Evolutionary conservation across 2,329 filamentous ascomycete species (phyloP).

Genomic region (Orbilia javanica): DNA sequence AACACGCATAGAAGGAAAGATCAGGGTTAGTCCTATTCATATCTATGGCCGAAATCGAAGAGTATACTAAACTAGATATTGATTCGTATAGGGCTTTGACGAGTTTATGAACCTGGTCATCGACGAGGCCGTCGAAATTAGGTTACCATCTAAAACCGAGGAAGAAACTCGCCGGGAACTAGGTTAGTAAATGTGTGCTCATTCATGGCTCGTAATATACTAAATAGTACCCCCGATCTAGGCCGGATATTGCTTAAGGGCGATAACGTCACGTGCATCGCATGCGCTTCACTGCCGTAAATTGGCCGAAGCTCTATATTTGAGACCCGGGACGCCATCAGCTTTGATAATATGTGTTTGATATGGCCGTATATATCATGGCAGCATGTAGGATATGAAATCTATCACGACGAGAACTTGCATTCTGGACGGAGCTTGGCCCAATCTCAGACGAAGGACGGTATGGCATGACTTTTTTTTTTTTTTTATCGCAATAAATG

Average conservation of each 20-base stretch:
- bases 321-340: background rate
- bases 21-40: slow-evolving; percentile 77
- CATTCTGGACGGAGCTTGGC: background rate
- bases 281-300: slow-evolving; percentile 55
- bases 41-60: background rate
- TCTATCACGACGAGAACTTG: slow-evolving; percentile 11
- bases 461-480: background rate
- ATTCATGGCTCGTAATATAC: background rate
- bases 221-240: slow-evolving; percentile 61
- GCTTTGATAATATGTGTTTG: background rate
- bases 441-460: background rate
- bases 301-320: background rate
- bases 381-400: slow-evolving; percentile 43
- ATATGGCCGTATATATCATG: slow-evolving; percentile 4
- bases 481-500: slow-evolving; percentile 6
- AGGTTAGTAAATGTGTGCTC: slow-evolving; percentile 70
- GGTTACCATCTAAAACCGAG: slow-evolving; percentile 82
- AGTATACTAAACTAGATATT: background rate
- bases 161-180: slow-evolving; percentile 82
- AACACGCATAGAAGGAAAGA: slow-evolving; percentile 95
- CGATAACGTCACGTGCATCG: slow-evolving; percentile 70
- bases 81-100: slow-evolving; percentile 81
- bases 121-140: slow-evolving; percentile 94
- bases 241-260: slow-evolving; percentile 77
- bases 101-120: slow-evolving; percentile 99